phyloP scores from a whole-genome alignment of 1,284 basidiomycete genomes.

The Meripilus lineatus region DNA sequence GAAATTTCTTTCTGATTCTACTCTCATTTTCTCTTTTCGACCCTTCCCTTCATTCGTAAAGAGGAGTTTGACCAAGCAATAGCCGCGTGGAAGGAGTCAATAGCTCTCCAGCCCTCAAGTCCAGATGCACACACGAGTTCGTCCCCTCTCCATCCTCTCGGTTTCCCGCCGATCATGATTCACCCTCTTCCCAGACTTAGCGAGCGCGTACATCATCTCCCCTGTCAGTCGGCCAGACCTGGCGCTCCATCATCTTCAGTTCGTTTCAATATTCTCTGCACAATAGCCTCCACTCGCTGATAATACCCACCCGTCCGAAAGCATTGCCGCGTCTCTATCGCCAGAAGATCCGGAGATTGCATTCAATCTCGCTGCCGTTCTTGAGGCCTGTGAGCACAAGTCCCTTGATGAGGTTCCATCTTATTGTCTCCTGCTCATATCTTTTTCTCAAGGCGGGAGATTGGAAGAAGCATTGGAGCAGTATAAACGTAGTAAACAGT shows the following conservation, averaged over 20 bases:
- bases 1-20: conserved; percentile 15
- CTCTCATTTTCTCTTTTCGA: conserved; percentile 8
- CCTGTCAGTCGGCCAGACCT: conserved; percentile 83
- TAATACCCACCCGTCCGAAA: conserved; percentile 27
- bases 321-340: conserved; percentile 79
- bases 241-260: conserved; percentile 86
- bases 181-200: conserved; percentile 59
- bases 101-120: conserved; percentile 77
- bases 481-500: conserved; percentile 75
- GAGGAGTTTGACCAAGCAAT: conserved; percentile 88
- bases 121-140: conserved; percentile 91
- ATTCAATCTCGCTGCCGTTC: conserved; percentile 89
- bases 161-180: conserved; percentile 4
- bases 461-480: conserved; percentile 78
- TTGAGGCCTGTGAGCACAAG: conserved; percentile 73
- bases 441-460: conserved; percentile 52
- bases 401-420: neutral
- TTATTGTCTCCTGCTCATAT: conserved; percentile 1
- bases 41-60: conserved; percentile 26
- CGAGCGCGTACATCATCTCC: conserved; percentile 91
- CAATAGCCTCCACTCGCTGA: neutral
- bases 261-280: conserved; percentile 24
- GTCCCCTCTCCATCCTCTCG: conserved; percentile 25
- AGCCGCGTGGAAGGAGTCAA: conserved; percentile 82
- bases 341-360: conserved; percentile 94